Evolutionary conservation across 83 land plant species (phyloP).

Genomic region (Larix sibirica): DNA sequence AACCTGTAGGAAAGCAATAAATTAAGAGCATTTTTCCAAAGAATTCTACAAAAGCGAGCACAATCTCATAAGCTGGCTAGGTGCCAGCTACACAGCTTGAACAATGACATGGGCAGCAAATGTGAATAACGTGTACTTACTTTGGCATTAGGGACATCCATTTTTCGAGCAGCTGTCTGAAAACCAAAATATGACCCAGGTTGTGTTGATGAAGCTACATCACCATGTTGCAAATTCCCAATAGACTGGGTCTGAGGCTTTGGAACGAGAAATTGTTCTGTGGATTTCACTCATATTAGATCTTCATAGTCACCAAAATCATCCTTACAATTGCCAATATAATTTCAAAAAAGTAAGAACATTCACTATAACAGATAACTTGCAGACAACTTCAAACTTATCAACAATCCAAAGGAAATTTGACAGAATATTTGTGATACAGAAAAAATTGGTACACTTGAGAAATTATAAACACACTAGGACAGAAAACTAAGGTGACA

Average conservation of each 20-base stretch:
- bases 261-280: background rate
- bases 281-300: background rate
- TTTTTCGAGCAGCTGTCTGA: constrained; percentile 9
- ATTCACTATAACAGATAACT: too few relatives aligned
- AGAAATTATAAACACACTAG: too few relatives aligned
- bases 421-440: background rate
- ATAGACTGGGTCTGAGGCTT: constrained; percentile 5
- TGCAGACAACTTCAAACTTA: background rate
- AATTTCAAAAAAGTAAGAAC: background rate
- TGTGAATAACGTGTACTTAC: background rate
- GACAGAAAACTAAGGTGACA: too few relatives aligned
- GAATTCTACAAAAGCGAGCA: too few relatives aligned
- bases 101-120: background rate
- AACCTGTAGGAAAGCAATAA: constrained; percentile 51
- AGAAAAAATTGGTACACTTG: background rate
- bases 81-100: background rate
- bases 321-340: background rate
- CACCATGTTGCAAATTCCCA: constrained; percentile 6
- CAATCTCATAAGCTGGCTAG: too few relatives aligned
- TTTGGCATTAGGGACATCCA: constrained; percentile 11
- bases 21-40: background rate
- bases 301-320: too few relatives aligned
- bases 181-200: constrained; percentile 1
- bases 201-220: constrained; percentile 1
- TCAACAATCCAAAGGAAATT: background rate